Evolutionary conservation across 1,139 yeast species (phyloP), one percentile per base, ranked within the genome.

Genomic region (Candida tropicalis): DNA sequence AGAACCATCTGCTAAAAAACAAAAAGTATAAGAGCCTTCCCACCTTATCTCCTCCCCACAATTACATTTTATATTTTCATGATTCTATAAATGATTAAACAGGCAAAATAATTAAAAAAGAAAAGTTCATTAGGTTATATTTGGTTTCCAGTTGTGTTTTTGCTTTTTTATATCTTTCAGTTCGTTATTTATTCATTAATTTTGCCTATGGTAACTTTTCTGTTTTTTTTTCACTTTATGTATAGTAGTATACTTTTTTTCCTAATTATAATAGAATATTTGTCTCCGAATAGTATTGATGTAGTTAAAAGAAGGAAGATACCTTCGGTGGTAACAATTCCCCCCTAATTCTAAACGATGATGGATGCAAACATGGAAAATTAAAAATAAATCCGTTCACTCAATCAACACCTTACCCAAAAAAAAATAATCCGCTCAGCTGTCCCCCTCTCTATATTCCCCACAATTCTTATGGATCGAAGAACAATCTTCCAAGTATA

Each of bases 1-100:
- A 18, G 70, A 65, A 54, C 73, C 73, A 39, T 64, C 57, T 39
- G 43, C 65, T 26, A 70, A 70, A 56, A 70, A 62, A 56, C 70
- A 65, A 59, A 70, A 68, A 46, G 39, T 44, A 29, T 37, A 29
- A 31, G 9, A n/a, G n/a, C n/a, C n/a, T n/a, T n/a, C n/a, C n/a
- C n/a, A n/a, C n/a, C n/a, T n/a, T n/a, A n/a, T n/a, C n/a, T n/a
- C n/a, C n/a, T n/a, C n/a, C n/a, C n/a, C n/a, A n/a, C n/a, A n/a
- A n/a, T n/a, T n/a, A n/a, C n/a, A n/a, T n/a, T 15, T 29, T 20
- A 20, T 9, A 20, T 20, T 15, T 31, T 31, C 35, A 31, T 20
- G 35, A 31, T 31, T 31, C 24, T 27, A 16, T 10, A 12, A 12
- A 13, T 9, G 11, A 13, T 12, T 18, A 13, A 33, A 8, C n/a